Evolutionary conservation across 2,329 filamentous ascomycete genomes (phyloP).

Genomic region (Hirsutella rhossiliensis): DNA sequence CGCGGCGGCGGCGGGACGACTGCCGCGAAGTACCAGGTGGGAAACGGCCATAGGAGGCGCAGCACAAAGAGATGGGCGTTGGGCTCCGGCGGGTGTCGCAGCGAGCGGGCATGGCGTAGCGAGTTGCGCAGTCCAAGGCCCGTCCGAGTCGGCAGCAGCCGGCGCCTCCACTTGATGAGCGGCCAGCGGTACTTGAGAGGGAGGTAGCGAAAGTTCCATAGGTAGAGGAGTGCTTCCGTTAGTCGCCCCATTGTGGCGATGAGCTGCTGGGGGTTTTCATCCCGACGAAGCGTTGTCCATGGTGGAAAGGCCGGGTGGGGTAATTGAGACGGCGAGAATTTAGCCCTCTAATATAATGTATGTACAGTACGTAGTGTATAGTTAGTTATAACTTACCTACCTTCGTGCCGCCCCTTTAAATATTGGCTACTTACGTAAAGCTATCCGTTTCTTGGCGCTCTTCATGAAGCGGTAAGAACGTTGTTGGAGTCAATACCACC

Average conservation of each 20-base stretch:
- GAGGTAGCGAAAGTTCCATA: conserved; percentile 10
- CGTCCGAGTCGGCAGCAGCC: conserved; percentile 5
- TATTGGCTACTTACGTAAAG: no score
- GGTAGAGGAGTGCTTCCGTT: background rate
- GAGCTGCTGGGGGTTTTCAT: no score
- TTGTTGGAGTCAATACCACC: no score
- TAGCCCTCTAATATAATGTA: no score
- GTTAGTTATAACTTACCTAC: no score
- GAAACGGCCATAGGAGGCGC: conserved; percentile 6
- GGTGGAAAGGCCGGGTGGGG: no score
- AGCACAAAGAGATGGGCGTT: conserved; percentile 6
- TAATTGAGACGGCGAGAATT: no score
- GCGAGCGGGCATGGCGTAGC: conserved; percentile 2
- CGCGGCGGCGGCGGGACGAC: conserved; percentile 6
- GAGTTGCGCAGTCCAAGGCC: conserved; percentile 6
- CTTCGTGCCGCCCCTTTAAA: no score
- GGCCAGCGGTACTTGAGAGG: conserved; percentile 7
- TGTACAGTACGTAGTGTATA: no score
- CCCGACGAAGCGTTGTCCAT: no score
- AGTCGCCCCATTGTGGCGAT: background rate
- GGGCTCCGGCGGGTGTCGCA: conserved; percentile 1
- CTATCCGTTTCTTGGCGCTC: no score
- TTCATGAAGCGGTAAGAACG: no score
- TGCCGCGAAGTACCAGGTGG: conserved; percentile 5
- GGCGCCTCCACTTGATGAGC: conserved; percentile 7